Conservation (phyloP, 805 yeast genomes). For the Blastobotrys parvus region DNA sequence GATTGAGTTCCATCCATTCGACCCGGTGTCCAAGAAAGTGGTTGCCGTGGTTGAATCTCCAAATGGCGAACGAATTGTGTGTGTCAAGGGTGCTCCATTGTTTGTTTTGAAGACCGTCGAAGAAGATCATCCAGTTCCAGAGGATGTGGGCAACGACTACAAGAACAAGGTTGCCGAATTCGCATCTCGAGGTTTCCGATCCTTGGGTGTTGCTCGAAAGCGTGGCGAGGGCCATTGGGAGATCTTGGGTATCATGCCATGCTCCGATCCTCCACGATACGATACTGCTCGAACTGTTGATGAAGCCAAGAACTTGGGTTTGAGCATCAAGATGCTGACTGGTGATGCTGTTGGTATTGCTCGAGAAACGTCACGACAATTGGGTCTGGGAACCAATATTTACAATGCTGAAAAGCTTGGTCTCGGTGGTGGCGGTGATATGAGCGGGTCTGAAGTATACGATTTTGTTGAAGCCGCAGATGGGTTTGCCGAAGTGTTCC, state of each 20-base stretch:
- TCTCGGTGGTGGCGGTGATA: conserved; percentile 65
- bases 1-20: conserved; percentile 93
- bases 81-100: conserved; percentile 98
- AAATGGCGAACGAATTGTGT: conserved; percentile 87
- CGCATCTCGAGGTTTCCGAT: conserved; percentile 97
- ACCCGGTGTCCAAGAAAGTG: conserved; percentile 96
- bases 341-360: conserved; percentile 99
- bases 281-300: conserved; percentile 91
- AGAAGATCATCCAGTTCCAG: conserved; percentile 95
- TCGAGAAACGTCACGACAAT: conserved; percentile 95
- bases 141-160: conserved; percentile 86
- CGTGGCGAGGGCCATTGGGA: conserved; percentile 99
- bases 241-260: conserved; percentile 95
- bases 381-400: conserved; percentile 93
- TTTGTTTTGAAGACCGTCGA: conserved; percentile 94
- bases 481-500: conserved; percentile 79
- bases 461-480: conserved; percentile 80
- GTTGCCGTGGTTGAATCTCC: conserved; percentile 93
- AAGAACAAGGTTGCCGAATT: conserved; percentile 96
- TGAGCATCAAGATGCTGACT: conserved; percentile 95
- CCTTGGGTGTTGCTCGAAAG: conserved; percentile 98
- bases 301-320: conserved; percentile 87
- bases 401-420: conserved; percentile 96
- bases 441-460: conserved; percentile 58
- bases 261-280: conserved; percentile 98